Conservation (phyloP, 2,329 filamentous ascomycete species). For the Trichoderma sp. region DNA sequence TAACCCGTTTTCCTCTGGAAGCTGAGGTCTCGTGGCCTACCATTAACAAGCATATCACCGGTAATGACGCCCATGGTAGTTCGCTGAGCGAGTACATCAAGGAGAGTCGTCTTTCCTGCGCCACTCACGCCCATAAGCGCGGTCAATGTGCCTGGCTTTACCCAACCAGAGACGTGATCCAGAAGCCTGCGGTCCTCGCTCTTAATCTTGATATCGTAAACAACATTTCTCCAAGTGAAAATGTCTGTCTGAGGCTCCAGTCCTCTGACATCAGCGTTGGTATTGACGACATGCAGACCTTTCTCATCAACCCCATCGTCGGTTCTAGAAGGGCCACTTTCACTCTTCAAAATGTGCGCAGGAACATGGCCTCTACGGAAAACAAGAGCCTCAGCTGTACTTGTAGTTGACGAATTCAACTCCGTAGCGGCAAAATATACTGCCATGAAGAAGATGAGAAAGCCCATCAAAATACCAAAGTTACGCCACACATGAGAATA, state of each 20-base stretch:
- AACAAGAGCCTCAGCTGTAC: constrained; percentile 66
- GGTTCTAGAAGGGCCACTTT: constrained; percentile 28
- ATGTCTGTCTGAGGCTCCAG: constrained; percentile 51
- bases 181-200: constrained; percentile 66
- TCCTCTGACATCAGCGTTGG: neutral
- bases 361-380: constrained; percentile 58
- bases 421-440: constrained; percentile 64
- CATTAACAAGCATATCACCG: constrained; percentile 65
- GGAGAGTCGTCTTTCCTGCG: constrained; percentile 43
- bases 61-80: constrained; percentile 61
- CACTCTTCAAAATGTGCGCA: constrained; percentile 34
- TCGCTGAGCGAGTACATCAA: constrained; percentile 45
- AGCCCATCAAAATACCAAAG: constrained; percentile 63
- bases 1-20: constrained; percentile 66
- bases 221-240: constrained; percentile 77
- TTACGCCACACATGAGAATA: constrained; percentile 63
- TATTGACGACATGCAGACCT: neutral
- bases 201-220: constrained; percentile 71
- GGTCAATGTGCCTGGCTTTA: constrained; percentile 83
- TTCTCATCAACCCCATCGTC: constrained; percentile 33
- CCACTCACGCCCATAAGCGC: constrained; percentile 66
- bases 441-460: constrained; percentile 60
- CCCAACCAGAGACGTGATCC: constrained; percentile 80
- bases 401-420: constrained; percentile 59
- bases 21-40: constrained; percentile 50